phyloP scores from a whole-genome alignment of 306 rosid genomes.

The Urtica urens region DNA sequence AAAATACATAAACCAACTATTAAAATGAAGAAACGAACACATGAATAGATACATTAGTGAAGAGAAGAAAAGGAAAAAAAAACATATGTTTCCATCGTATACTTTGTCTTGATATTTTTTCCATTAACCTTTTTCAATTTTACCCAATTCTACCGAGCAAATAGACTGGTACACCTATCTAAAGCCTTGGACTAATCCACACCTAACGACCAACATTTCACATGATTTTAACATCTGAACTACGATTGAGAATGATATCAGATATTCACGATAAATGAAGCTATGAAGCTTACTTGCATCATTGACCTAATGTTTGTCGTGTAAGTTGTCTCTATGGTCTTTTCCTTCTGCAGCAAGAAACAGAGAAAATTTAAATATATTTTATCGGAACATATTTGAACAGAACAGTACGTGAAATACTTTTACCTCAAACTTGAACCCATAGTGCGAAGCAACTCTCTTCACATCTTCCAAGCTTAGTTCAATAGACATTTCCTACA shows the following conservation, averaged over 20 bases:
- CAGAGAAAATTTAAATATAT: conserved; percentile 7
- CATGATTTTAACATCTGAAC: too few relatives aligned
- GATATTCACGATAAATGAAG: too few relatives aligned
- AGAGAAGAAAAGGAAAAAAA: neutral
- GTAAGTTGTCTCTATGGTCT: conserved; percentile 71
- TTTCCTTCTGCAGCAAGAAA: conserved; percentile 62
- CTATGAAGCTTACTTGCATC: conserved; percentile 75
- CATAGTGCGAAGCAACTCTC: conserved; percentile 62
- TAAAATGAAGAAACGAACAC: too few relatives aligned
- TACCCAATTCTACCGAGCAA: too few relatives aligned
- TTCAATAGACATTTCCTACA: conserved; percentile 88
- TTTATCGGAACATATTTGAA: neutral
- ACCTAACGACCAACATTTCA: too few relatives aligned
- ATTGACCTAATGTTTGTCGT: conserved; percentile 72
- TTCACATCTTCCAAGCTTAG: conserved; percentile 92
- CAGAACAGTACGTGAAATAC: conserved; percentile 8
- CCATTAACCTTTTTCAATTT: too few relatives aligned
- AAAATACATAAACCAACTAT: neutral
- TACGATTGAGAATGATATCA: neutral
- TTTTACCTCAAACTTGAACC: conserved; percentile 73
- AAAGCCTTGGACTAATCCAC: too few relatives aligned
- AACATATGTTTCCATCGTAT: too few relatives aligned
- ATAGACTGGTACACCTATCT: too few relatives aligned
- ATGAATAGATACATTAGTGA: too few relatives aligned
- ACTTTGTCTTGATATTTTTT: too few relatives aligned